Evolutionary conservation across 441 rosid genomes (phyloP), one percentile per base, ranked within the genome.

Genomic region (Populus hybrid): DNA sequence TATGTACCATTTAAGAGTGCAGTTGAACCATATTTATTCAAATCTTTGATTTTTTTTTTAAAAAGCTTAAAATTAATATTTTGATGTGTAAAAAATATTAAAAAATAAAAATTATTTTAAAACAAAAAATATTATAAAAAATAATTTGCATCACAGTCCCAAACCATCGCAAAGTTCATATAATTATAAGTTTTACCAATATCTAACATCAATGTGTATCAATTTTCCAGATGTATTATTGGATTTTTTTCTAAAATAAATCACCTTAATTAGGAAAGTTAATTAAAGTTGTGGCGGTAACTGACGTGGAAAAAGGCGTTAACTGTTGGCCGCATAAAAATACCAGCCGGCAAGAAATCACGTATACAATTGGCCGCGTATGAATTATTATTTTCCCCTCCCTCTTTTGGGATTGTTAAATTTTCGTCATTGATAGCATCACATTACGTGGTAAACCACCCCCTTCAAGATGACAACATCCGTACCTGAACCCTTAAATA

Each of bases 361-460:
- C 83, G 23, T 10, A 20, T 70, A 79, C 88, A 2, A 66, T 75
- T 87, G 86, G 91, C 88, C 86, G 89, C 90, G 69, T 72, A 50
- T 16, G 32, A 9, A 2, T 46, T 4, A 66, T 26, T 30, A 8
- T 1, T 0, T 50, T n/a, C 28, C 28, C 7, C 4, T 24, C 2
- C 0, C 12, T 21, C 11, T 26, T 40, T 26, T 24, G 0, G 10
- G 75, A 3, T 4, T 40, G 36, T 20, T n/a, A 16, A 1, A 2
- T 70, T 65, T 72, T 77, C 78, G 84, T 89, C 90, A 81, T 77
- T 1, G 57, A 10, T 78, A 7, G 71, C 88, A 87, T 87, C 89
- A 84, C 66, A 35, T 68, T 73, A 53, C 65, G 65, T 20, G 24
- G 35, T 76, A 77, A 75, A 68, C 76, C 46, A 14, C 14, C 20